A percentile compares a stretch with the other conserved stretches of the same genome.
phyloP scores from a whole-genome alignment of 2,329 filamentous ascomycete genomes.

The Zalaria sp. region DNA sequence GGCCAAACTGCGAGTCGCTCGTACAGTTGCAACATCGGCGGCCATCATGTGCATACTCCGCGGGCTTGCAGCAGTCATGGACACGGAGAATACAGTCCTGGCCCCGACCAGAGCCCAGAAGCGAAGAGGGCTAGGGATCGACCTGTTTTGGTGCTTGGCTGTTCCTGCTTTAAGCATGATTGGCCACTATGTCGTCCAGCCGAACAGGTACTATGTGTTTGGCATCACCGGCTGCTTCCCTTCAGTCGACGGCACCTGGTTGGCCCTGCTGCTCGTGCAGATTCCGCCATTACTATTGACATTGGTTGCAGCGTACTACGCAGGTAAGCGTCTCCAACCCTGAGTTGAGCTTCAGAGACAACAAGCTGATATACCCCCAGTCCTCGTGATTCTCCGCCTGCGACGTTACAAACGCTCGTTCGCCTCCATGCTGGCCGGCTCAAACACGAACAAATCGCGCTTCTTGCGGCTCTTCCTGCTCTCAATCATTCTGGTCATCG shows the following conservation, averaged over 20 bases:
- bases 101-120: conserved; percentile 34
- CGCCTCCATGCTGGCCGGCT: conserved; percentile 37
- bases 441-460: conserved; percentile 41
- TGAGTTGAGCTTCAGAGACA: conserved; percentile 1
- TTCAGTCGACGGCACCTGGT: conserved; percentile 42
- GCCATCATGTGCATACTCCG: conserved; percentile 45
- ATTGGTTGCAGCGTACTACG: conserved; percentile 39
- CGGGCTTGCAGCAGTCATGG: conserved; percentile 44
- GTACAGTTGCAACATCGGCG: conserved; percentile 37
- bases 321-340: conserved; percentile 30
- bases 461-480: conserved; percentile 50
- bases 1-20: conserved; percentile 41
- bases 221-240: conserved; percentile 46
- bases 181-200: conserved; percentile 46
- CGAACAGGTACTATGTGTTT: conserved; percentile 42
- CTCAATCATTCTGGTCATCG: conserved; percentile 33
- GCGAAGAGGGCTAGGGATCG: conserved; percentile 31
- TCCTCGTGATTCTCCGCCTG: conserved; percentile 45
- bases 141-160: conserved; percentile 41
- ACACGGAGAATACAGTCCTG: conserved; percentile 41
- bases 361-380: conserved; percentile 21
- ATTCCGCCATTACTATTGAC: conserved; percentile 44
- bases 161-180: conserved; percentile 41
- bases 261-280: conserved; percentile 36
- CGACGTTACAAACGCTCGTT: conserved; percentile 46